Evolutionary conservation across 257 asterid genomes (phyloP), one percentile per base, ranked within the genome.

Genomic region (Salvia hispanica): DNA sequence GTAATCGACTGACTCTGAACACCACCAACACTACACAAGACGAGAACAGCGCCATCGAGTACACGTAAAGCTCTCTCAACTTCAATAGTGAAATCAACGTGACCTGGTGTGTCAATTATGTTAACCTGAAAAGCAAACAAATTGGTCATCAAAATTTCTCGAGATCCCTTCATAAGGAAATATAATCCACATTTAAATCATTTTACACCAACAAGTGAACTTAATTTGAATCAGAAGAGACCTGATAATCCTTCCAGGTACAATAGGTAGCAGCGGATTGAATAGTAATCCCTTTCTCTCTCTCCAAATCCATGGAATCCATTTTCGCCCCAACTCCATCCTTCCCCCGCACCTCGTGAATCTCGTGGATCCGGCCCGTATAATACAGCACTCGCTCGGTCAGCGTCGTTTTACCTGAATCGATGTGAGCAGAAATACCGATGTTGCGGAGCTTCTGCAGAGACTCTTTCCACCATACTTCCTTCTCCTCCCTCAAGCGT

Each of bases 251-350:
- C 72, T 81, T 88, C 97, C 99, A 94, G 74, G 76, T 86, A 72
- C 99, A 94, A 73, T 91, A 91, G 8, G 99, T 94, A 54, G 99
- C 99, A 43, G 99, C 99, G 14, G 99, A 91, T 69, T 94, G 97
- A 36, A 94, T 92, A 18, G 98, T 92, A 64, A 94, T 94, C 78
- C 99, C 99, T 71, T 94, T 94, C 76, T 94, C 99, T 65, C 99
- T 85, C 83, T 94, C 99, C 82, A 94, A 85, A 77, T 91, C 99
- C 99, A 91, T 94, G 18, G 97, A 91, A 76, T 94, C 99, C 99
- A 94, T 94, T 64, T 94, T 94, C 31, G 99, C 99, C 5, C 99
- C 99, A 33, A 94, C 95, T 47, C 99, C 97, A 77, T 94, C 99
- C 82, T 75, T 94, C 70, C 99, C 99, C 48, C 96, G 72, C 10